Percentiles rank a stretch among this genome's conserved stretches.
phyloP scores from a whole-genome alignment of 2,329 filamentous ascomycete species.

The Arachnomyces sp. region DNA sequence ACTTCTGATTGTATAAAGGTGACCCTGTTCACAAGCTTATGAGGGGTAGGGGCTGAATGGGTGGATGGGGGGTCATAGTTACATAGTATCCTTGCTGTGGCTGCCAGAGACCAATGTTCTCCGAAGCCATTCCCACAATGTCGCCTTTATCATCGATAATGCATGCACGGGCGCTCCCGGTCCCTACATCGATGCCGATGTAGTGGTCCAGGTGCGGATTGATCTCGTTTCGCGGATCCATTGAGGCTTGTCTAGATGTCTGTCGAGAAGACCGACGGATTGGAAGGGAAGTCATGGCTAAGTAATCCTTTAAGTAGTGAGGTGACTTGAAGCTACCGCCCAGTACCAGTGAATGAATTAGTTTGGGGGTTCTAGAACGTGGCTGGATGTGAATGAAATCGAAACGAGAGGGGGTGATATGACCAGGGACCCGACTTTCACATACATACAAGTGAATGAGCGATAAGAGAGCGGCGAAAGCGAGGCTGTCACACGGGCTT shows the following conservation, averaged over 20 bases:
- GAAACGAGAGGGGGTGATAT: too few species aligned
- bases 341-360: too few species aligned
- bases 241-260: constrained; percentile 30
- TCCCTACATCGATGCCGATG: constrained; percentile 92
- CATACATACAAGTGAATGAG: background rate
- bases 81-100: constrained; percentile 68
- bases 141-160: constrained; percentile 89
- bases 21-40: constrained; percentile 9
- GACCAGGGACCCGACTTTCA: too few species aligned
- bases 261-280: constrained; percentile 25
- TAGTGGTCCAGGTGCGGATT: constrained; percentile 52
- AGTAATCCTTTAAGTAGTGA: background rate
- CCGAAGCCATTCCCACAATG: constrained; percentile 63
- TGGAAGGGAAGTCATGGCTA: constrained; percentile 26
- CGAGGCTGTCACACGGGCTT: constrained; percentile 2
- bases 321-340: background rate
- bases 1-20: constrained; percentile 1
- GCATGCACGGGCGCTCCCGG: constrained; percentile 88
- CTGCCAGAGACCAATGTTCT: constrained; percentile 74
- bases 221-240: constrained; percentile 48
- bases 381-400: too few species aligned
- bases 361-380: too few species aligned
- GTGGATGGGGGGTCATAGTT: constrained; percentile 19
- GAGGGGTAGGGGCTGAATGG: background rate
- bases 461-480: background rate